phyloP scores from a whole-genome alignment of 2,329 filamentous ascomycete species.

The Paracorniculantispora psalliotae region DNA sequence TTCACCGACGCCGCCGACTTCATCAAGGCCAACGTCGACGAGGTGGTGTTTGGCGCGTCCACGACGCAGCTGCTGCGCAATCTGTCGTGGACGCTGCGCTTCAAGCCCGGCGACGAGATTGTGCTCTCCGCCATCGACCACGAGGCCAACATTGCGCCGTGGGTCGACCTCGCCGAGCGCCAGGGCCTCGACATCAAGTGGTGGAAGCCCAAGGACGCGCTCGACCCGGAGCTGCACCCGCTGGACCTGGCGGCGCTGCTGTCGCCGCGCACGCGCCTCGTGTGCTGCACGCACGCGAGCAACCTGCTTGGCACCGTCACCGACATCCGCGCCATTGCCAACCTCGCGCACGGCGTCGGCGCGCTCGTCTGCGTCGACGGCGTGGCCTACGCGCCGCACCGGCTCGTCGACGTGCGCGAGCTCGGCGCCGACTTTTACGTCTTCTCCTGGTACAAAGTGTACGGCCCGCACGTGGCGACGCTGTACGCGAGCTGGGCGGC shows the following conservation, averaged over 20 bases:
- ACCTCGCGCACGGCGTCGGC: conserved; percentile 42
- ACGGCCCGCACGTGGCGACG: conserved; percentile 68
- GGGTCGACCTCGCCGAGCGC: conserved; percentile 62
- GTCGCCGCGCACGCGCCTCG: conserved; percentile 59
- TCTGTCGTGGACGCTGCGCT: conserved; percentile 51
- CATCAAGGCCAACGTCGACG: conserved; percentile 61
- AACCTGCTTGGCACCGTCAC: conserved; percentile 71
- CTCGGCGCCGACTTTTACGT: conserved; percentile 70
- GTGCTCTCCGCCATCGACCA: conserved; percentile 70
- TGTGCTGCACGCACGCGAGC: conserved; percentile 68
- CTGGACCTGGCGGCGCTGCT: conserved; percentile 56
- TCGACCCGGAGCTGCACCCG: conserved; percentile 55
- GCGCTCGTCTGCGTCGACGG: conserved; percentile 69
- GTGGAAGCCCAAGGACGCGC: conserved; percentile 51
- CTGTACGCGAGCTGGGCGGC: conserved; percentile 59
- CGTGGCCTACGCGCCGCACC: conserved; percentile 71
- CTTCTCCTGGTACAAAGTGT: conserved; percentile 83
- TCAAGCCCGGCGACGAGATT: conserved; percentile 58
- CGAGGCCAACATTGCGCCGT: conserved; percentile 71
- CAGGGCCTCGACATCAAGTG: conserved; percentile 61
- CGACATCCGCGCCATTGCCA: conserved; percentile 52
- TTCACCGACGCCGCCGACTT: conserved; percentile 63
- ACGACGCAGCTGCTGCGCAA: conserved; percentile 75
- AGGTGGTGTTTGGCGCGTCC: conserved; percentile 68
- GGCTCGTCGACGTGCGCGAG: conserved; percentile 61